Conservation (phyloP, 768 basidiomycete genomes). For the Hemileccinum impolitum region DNA sequence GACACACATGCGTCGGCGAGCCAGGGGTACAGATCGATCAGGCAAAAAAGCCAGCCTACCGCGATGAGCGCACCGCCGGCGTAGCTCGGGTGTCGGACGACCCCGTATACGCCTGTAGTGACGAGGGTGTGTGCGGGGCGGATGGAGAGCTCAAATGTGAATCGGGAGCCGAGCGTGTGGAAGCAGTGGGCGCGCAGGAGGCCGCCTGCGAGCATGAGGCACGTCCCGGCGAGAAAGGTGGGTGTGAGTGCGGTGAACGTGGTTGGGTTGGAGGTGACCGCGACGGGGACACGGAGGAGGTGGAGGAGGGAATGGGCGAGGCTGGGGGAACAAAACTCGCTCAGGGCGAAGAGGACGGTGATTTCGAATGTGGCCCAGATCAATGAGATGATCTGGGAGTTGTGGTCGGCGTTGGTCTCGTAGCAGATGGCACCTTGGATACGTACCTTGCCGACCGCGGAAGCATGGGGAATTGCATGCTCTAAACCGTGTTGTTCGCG, state of each 20-base stretch:
- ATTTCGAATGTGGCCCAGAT: constrained; percentile 12
- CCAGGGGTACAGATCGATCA: constrained; percentile 3
- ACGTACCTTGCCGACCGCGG: neutral
- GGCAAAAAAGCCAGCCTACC: constrained; percentile 1
- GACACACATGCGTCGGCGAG: neutral
- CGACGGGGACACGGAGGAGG: neutral
- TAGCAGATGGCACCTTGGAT: neutral
- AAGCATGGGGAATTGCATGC: neutral
- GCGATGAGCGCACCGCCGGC: constrained; percentile 1
- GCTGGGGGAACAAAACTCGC: neutral
- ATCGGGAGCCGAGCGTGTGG: constrained; percentile 20
- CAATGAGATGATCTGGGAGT: constrained; percentile 1
- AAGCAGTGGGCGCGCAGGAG: constrained; percentile 18
- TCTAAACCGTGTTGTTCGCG: constrained; percentile 2
- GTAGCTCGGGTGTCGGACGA: constrained; percentile 34
- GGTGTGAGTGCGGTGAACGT: constrained; percentile 8
- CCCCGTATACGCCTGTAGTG: constrained; percentile 22
- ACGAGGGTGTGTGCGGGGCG: constrained; percentile 20
- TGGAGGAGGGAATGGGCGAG: constrained; percentile 3
- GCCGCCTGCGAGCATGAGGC: constrained; percentile 6
- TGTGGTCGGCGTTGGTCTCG: neutral
- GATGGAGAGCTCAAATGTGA: constrained; percentile 28
- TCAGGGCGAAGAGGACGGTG: neutral
- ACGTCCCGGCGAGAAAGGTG: constrained; percentile 7
- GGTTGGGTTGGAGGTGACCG: neutral